A percentile compares a stretch with the other conserved stretches of the same genome.
These are phyloP conservation scores for Cyphellophora attinorum DNA, from an alignment of 2,329 filamentous ascomycete species.

Conservation along the genomic window DNA sequence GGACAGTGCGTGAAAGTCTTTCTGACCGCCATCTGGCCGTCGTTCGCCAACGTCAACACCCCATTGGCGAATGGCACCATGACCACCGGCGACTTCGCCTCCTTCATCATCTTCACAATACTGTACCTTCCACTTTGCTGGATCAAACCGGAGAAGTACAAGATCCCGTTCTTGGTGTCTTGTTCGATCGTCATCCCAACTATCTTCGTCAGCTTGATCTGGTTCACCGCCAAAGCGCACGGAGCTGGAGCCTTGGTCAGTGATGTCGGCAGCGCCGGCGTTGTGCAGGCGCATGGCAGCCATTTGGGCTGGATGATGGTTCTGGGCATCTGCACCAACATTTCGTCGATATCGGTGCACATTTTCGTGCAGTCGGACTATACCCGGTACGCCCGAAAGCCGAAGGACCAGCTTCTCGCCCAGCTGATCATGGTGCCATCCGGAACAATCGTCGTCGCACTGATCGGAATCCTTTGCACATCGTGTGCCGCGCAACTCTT, in stretches of 20 bases:
- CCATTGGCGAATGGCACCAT: slow-evolving; percentile 33
- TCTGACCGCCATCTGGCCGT: slow-evolving; percentile 33
- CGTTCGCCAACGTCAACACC: slow-evolving; percentile 21
- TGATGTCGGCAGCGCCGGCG: slow-evolving; percentile 7
- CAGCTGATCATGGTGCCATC: slow-evolving; percentile 22
- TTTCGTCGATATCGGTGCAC: no score
- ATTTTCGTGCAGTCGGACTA: no score
- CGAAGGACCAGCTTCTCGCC: slow-evolving; percentile 7
- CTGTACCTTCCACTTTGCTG: slow-evolving; percentile 33
- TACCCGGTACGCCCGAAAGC: slow-evolving; percentile 17
- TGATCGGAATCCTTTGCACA: slow-evolving; percentile 16
- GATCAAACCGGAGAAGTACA: slow-evolving; percentile 17
- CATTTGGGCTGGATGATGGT: slow-evolving; percentile 9
- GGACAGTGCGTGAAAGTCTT: slow-evolving; percentile 31
- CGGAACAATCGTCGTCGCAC: slow-evolving; percentile 26
- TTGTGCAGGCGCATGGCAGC: slow-evolving; percentile 7
- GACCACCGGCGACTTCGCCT: slow-evolving; percentile 31
- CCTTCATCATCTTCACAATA: slow-evolving; percentile 33
- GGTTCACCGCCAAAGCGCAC: slow-evolving; percentile 10
- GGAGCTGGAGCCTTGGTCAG: slow-evolving; percentile 11
- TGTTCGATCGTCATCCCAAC: slow-evolving; percentile 6
- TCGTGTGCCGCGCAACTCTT: slow-evolving; percentile 20
- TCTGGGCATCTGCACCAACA: slow-evolving; percentile 9
- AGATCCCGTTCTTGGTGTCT: slow-evolving; percentile 8
- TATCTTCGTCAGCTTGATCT: slow-evolving; percentile 9